Evolutionary conservation across 164 flowering plant genomes (phyloP), one percentile per base, ranked within the genome.

Genomic region (Vitis labrusca): DNA sequence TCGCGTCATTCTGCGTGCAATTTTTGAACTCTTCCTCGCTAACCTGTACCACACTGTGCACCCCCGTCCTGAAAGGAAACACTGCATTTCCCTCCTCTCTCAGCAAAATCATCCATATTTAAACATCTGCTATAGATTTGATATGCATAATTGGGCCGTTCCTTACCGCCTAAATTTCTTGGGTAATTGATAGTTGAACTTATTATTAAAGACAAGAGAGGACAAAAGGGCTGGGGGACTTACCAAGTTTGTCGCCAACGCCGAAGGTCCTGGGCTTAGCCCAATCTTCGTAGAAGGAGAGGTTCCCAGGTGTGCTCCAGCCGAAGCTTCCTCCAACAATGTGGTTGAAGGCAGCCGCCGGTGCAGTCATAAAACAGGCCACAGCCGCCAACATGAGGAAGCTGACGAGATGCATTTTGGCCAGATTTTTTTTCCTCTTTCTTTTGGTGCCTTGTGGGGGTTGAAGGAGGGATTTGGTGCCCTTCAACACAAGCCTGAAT

Each of bases 211-310:
- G 27, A 23, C 27, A 23, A 23, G 27, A 23, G 27, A 1, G 27
- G 27, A 23, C 27, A 23, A 23, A 23, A 23, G 27, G 27, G 27
- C 27, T 23, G 27, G 44, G 9, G 1, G 14, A 59, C 81, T 27
- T 65, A 85, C 86, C 76, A 52, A 85, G 66, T 69, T 30, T 63
- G 70, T 85, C 86, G 6, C 81, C 81, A 16, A 80, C 74, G 23
- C 80, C 82, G 53, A 85, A 83, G 29, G 81, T 80, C 65, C 82
- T 73, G 15, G 84, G 77, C n/a, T 64, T 71, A 9, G 86, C 88
- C 88, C 86, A 85, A 0, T 83, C 81, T 8, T 74, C 58, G 27
- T 70, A 85, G 70, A 66, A 83, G 61, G 80, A 64, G 10, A 1
- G 8, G 49, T 78, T 78, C 1, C 70, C 60, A 11, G 86, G 88